phyloP scores from a whole-genome alignment of 371 early-diverging fungal genomes.

The Mortierella sp. region DNA sequence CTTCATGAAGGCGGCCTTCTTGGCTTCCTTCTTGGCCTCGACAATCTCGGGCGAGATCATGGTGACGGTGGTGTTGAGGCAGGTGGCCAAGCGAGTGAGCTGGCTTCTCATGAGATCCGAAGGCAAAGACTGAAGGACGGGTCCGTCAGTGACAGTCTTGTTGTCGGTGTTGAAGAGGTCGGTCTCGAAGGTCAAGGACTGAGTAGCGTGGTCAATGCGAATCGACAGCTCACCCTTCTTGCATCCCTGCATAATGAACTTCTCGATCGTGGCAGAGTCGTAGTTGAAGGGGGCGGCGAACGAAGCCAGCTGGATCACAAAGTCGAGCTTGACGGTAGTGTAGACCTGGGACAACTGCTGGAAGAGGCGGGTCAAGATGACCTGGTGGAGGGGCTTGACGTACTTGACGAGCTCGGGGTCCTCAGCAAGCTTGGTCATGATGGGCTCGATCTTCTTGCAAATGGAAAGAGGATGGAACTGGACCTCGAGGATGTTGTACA shows the following conservation, averaged over 20 bases:
- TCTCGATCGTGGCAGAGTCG: constrained; percentile 91
- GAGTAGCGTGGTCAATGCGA: constrained; percentile 93
- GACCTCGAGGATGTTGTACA: constrained; percentile 95
- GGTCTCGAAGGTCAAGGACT: constrained; percentile 91
- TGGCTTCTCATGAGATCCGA: constrained; percentile 90
- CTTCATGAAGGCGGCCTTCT: constrained; percentile 70
- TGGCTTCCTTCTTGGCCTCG: constrained; percentile 71
- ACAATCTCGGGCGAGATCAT: constrained; percentile 86
- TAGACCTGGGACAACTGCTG: constrained; percentile 98
- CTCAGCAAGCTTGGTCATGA: constrained; percentile 78
- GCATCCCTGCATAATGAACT: constrained; percentile 97
- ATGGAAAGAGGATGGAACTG: constrained; percentile 98
- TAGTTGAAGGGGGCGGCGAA: constrained; percentile 90
- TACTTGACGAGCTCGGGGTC: constrained; percentile 86
- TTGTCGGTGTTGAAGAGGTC: constrained; percentile 82
- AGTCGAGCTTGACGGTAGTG: constrained; percentile 94
- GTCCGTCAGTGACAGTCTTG: constrained; percentile 78
- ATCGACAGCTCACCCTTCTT: constrained; percentile 95
- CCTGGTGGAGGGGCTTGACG: constrained; percentile 93
- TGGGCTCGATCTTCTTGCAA: constrained; percentile 93
- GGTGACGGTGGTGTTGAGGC: constrained; percentile 85
- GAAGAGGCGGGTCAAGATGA: constrained; percentile 93
- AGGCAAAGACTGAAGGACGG: constrained; percentile 88
- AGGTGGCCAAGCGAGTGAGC: constrained; percentile 78
- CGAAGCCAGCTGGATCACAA: constrained; percentile 87